Evolutionary conservation across 805 yeast genomes (phyloP), one percentile per base, ranked within the genome.

Genomic region (Suhomyces xylopsoci): DNA sequence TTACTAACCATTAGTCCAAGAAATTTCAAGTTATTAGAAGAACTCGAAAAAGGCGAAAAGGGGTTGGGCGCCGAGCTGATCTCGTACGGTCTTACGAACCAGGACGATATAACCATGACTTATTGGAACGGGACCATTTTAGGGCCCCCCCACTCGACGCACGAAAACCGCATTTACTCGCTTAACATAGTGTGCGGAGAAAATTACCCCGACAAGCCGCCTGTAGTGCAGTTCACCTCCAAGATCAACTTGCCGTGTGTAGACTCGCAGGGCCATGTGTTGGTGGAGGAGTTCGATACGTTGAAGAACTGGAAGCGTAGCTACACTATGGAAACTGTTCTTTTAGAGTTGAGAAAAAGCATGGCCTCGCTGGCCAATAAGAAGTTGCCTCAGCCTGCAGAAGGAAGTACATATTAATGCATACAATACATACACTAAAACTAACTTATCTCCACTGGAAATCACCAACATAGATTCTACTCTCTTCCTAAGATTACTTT

Each of bases 51-150:
- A 64, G 99, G 99, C 47, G 99, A 94, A 67, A 94, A 94, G 69
- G 99, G 99, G 19, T 77, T 89, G 47, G 97, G 98, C 19, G 94
- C 97, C 24, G 98, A 94, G 69, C 88, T 96, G 14, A 92, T 97
- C 68, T 93, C 98, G 20, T 90, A 94, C 64, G 99, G 99, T 0
- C 79, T 94, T 46, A 84, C 90, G 22, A 93, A 90, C 62, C 84
- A 87, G 56, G 96, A 89, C 62, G 99, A 94, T 67, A 89, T 92
- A 59, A 77, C 91, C 49, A 90, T 94, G 96, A 88, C 96, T 9
- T 73, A 87, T 62, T 94, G 99, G 99, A 94, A 92, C 71, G 99
- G 97, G 10, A 94, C 99, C 32, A 93, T 94, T 49, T 76, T 94
- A 58, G 99, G 99, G 0, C 99, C 99, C 3, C 99, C 99, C 34